Base-by-base conservation (phyloP, 2,329 filamentous ascomycete species). In the Alternaria atra region DNA sequence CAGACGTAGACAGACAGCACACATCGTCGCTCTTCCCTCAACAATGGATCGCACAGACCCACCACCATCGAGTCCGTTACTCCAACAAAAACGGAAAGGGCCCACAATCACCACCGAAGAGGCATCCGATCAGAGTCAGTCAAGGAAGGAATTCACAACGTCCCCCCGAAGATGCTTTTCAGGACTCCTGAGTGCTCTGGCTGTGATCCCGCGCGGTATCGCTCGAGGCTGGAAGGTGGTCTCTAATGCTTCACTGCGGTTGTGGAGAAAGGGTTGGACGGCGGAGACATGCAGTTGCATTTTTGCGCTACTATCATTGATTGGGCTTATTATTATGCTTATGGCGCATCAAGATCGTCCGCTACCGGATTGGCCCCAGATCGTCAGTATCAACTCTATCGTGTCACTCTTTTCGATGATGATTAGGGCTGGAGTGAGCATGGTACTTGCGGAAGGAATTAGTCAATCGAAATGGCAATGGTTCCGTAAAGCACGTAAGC, bases 401-500 rank as follows among this genome's bases (percentile, higher is more conserved):
- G 43, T 64, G 15, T 64, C 61, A 6, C 30, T 64, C 2, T 64
- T 64, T n/a, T 46, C 58, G 1, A 43, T 61, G 27, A n/a, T 64
- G 12, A 58, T 64, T 23, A 52, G 61, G 17, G 51, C 54, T 4
- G 58, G 52, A 4, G 52, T 65, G 1, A 46, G 57, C 5, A 23
- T 65, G 20, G 58, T 63, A 1, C 44, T 67, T 6, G 55, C 60
- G 23, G 63, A 65, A 61, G 63, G 62, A 15, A 67, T 63, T 32
- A 65, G 65, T 29, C 65, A 65, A 37, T 58, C 43, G 3, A 67
- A 67, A 44, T 67, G 60, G 62, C 54, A 63, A 8, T 65, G 58
- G 62, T 61, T 53, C 30, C 25, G 46, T 1, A 63, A 48, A 32
- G 17, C 61, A 7, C 20, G 40, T 8, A 52, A 15, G 20, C 46